Conservation (phyloP, 257 asterid genomes). For the Solanum bulbocastanum region DNA sequence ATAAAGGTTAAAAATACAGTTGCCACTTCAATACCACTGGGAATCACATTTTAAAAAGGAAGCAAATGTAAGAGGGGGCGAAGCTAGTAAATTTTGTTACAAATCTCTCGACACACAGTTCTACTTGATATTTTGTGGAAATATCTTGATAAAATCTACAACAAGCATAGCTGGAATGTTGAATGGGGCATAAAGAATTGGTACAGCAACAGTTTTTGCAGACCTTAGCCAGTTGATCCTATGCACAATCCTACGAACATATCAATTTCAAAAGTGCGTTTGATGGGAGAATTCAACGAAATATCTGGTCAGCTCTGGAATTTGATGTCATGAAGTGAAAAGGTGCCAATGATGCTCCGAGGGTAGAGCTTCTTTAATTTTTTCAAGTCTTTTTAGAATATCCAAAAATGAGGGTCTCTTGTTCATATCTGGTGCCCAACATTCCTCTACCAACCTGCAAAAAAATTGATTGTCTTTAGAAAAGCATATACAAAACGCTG, state of each 20-base stretch:
- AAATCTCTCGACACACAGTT: not conserved
- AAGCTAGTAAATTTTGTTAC: not conserved
- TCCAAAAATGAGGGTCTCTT: constrained; percentile 82
- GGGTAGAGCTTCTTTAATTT: constrained; percentile 39
- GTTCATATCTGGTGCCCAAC: constrained; percentile 89
- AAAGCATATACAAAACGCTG: not conserved
- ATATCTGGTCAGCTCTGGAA: not conserved
- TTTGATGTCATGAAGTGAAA: constrained; percentile 30
- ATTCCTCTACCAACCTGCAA: constrained; percentile 50
- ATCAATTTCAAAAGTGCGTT: not conserved
- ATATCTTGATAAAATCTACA: not conserved
- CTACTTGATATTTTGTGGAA: not conserved
- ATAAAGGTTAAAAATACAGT: not conserved
- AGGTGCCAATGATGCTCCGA: constrained; percentile 64
- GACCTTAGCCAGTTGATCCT: not conserved
- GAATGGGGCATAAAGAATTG: not conserved
- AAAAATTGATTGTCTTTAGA: not conserved
- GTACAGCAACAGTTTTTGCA: not conserved
- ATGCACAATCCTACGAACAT: constrained; percentile 9
- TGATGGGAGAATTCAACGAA: not conserved
- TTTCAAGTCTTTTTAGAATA: constrained; percentile 68
- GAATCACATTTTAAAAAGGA: not conserved
- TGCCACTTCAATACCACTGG: not conserved
- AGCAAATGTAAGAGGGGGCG: not conserved
- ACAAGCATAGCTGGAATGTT: not conserved